Percentiles rank a stretch among this genome's conserved stretches.
phyloP scores from a whole-genome alignment of 495 filamentous ascomycete species.

The Margaritispora aquatica region DNA sequence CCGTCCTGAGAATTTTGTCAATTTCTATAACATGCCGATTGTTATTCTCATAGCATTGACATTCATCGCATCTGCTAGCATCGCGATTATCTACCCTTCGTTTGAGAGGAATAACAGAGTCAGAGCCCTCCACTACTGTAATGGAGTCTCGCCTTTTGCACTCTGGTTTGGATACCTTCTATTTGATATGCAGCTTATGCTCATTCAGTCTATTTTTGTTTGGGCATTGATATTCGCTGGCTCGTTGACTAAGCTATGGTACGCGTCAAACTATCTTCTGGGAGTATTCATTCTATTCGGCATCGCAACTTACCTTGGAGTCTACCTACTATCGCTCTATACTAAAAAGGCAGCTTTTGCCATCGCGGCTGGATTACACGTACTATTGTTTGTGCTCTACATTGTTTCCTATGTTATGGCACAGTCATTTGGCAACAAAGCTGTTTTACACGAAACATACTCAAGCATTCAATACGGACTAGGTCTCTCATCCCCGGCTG shows the following conservation, averaged over 20 bases:
- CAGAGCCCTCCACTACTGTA: slow-evolving; percentile 20
- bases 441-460: slow-evolving; percentile 8
- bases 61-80: slow-evolving; percentile 12
- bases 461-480: slow-evolving; percentile 12
- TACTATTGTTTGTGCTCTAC: slow-evolving; percentile 18
- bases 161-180: slow-evolving; percentile 18
- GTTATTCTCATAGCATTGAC: slow-evolving; percentile 7
- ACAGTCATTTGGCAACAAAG: slow-evolving; percentile 8
- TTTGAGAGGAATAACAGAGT: slow-evolving; percentile 19
- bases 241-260: slow-evolving; percentile 6
- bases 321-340: slow-evolving; percentile 17
- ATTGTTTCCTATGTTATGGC: slow-evolving; percentile 15
- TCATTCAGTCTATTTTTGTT: slow-evolving; percentile 16
- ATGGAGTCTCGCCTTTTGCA: slow-evolving; percentile 20
- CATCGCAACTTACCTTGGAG: slow-evolving; percentile 20
- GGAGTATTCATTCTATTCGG: slow-evolving; percentile 19
- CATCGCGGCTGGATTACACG: slow-evolving; percentile 19
- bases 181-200: slow-evolving; percentile 21
- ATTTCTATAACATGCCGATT: slow-evolving; percentile 8
- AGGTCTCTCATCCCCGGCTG: slow-evolving; percentile 17
- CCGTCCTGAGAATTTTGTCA: background rate
- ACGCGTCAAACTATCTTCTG: slow-evolving; percentile 13
- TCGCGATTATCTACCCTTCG: slow-evolving; percentile 19
- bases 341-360: slow-evolving; percentile 21
- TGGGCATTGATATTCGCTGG: slow-evolving; percentile 18